Evolutionary conservation across 192 early-diverging fungal genomes (phyloP), one percentile per base, ranked within the genome.

Genomic region (Backusella morwellensis): DNA sequence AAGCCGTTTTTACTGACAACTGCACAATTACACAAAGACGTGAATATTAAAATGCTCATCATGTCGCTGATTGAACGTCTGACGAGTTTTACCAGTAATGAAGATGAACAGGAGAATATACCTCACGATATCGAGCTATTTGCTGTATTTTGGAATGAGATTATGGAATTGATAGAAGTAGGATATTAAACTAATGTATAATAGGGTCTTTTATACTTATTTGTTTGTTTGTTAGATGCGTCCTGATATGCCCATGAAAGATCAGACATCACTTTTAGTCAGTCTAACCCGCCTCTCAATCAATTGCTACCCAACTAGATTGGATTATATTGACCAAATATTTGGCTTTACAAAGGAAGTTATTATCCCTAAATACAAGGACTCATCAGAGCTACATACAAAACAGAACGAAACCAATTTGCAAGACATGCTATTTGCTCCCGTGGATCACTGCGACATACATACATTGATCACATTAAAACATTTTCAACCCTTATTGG

Each of bases 21-120:
- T 6, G 96, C 94, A 14, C 91, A 94, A 80, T 85, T 99, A 36
- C 92, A 96, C 38, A 93, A 93, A 15, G 92, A 93, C 74, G 96
- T 99, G 42, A 97, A 97, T 82, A 93, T 99, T 47, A 99, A 99
- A 78, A 90, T 91, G 73, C 97, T 98, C 75, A 95, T 99, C 35
- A 96, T 99, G 76, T 92, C 93, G 9, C 83, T 99, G 23, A 92
- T 99, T 72, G 96, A 99, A 78, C 92, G 98, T 15, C 90, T 99
- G 50, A 90, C 97, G 1, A 91, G 89, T 2, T 98, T 95, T 85
- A 97, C 97, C 32, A 91, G 92, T 6, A 88, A 97, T 68, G 88
- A 92, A 56, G 91, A 89, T n/a, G 93, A 88, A 15, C 82, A 84
- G 75, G 47, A 75, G 9, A 74, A n/a, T 34, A 95, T 96, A 68